Conservation (phyloP, 352 stramenopile species). For the Phytopythium chamaehyphon region DNA sequence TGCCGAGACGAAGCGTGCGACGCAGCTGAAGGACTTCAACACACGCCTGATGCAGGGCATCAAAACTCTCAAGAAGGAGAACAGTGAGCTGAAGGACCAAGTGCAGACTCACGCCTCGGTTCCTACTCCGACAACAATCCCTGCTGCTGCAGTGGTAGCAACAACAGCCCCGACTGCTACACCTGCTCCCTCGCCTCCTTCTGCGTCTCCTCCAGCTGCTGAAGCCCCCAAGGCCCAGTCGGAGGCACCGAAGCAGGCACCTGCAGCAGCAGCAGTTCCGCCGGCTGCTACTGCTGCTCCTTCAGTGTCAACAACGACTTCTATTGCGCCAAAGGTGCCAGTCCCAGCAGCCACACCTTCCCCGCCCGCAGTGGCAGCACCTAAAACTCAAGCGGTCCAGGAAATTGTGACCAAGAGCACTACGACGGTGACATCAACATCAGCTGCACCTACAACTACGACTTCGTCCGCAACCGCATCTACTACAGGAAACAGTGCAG, state of each 20-base stretch:
- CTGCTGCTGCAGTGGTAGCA: too few species aligned
- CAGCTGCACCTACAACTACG: neutral
- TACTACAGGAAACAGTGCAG: neutral
- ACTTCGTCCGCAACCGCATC: neutral
- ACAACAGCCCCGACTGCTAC: neutral
- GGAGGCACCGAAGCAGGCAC: slow-evolving; percentile 10
- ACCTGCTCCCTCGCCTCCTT: neutral
- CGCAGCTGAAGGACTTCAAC: slow-evolving; percentile 75
- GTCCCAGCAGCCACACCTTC: neutral
- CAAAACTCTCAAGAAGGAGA: slow-evolving; percentile 75
- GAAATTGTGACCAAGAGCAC: neutral
- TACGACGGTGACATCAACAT: neutral
- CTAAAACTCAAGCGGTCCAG: too few species aligned
- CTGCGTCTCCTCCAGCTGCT: slow-evolving; percentile 9
- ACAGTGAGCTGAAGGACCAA: slow-evolving; percentile 63
- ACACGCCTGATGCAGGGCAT: slow-evolving; percentile 56
- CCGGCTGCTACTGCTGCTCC: slow-evolving; percentile 12
- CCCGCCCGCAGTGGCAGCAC: too few species aligned
- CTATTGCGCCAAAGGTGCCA: neutral
- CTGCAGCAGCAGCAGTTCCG: slow-evolving; percentile 13
- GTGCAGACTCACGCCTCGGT: slow-evolving; percentile 4
- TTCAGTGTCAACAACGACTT: neutral
- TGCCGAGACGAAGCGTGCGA: slow-evolving; percentile 58
- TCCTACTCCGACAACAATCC: too few species aligned
- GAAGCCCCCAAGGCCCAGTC: slow-evolving; percentile 3